Conservation (phyloP, 2,329 filamentous ascomycete genomes). For the Penicillium sp. region DNA sequence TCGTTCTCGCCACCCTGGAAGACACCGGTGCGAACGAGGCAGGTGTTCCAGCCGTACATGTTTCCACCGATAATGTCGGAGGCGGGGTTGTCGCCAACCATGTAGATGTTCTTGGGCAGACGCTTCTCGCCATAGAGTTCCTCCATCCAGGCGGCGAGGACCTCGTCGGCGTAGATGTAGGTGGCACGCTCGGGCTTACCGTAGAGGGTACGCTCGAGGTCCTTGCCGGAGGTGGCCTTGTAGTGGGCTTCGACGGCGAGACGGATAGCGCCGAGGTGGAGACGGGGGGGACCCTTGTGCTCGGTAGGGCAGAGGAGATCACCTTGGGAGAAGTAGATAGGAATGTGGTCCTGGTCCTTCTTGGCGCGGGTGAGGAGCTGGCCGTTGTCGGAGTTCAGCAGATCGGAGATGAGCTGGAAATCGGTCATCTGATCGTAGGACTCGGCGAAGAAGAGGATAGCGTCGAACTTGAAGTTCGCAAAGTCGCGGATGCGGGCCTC, state of each 20-base stretch:
- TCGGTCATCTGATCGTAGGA: conserved; percentile 72
- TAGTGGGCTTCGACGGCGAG: conserved; percentile 69
- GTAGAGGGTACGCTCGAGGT: conserved; percentile 73
- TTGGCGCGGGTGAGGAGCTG: conserved; percentile 63
- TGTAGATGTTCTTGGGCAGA: conserved; percentile 69
- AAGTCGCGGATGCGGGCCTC: conserved; percentile 70
- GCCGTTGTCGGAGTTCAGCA: conserved; percentile 67
- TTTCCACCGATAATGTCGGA: conserved; percentile 74
- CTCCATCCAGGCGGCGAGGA: conserved; percentile 74
- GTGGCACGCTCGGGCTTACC: conserved; percentile 72
- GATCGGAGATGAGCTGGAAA: conserved; percentile 73
- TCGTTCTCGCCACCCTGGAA: conserved; percentile 77
- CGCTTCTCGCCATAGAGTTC: conserved; percentile 69
- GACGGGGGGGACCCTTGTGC: conserved; percentile 62
- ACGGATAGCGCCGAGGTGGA: conserved; percentile 72
- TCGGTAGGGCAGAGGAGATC: conserved; percentile 65
- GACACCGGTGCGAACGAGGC: conserved; percentile 72
- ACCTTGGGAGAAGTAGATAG: conserved; percentile 71
- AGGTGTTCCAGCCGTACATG: conserved; percentile 81
- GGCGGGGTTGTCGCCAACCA: conserved; percentile 73
- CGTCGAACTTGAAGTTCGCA: conserved; percentile 67
- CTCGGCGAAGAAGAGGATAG: conserved; percentile 73
- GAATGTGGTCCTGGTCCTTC: conserved; percentile 63
- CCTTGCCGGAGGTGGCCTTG: conserved; percentile 62
- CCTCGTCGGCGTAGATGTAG: conserved; percentile 74